A percentile compares a stretch with the other conserved stretches of the same genome.
Evolutionary conservation across 139 green algal genomes (phyloP).

Genomic region (Diplosphaera chodatii): DNA sequence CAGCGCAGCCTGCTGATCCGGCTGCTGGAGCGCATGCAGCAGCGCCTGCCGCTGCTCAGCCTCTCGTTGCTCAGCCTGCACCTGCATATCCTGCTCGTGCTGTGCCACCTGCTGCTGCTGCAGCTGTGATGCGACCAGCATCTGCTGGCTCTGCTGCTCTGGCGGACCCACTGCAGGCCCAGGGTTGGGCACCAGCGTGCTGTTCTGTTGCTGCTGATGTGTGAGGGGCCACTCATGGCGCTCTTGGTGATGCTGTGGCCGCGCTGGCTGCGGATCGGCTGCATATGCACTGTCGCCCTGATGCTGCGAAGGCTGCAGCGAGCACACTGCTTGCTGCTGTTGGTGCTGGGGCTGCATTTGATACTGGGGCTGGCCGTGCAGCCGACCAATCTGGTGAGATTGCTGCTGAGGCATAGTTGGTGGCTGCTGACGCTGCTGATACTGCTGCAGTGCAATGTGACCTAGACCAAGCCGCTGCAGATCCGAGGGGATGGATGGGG

Average conservation of each 20-base stretch:
- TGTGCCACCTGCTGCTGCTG: not conserved
- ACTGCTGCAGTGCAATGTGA: not conserved
- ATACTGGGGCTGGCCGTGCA: no score
- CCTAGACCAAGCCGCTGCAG: no score
- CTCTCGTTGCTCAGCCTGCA: not conserved
- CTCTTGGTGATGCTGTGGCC: no score
- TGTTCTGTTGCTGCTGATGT: no score
- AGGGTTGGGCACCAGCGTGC: not conserved
- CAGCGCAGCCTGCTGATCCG: not conserved
- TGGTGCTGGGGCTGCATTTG: constrained; percentile 10
- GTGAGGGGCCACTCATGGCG: no score
- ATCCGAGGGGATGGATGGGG: no score
- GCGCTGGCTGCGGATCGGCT: no score
- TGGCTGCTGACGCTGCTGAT: constrained; percentile 11
- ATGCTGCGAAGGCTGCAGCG: constrained; percentile 17
- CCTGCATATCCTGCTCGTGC: constrained; percentile 2
- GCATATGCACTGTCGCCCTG: no score
- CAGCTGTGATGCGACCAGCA: not conserved
- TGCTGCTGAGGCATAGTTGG: no score
- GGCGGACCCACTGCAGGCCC: not conserved
- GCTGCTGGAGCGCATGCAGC: not conserved
- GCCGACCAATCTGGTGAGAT: no score
- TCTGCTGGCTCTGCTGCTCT: constrained; percentile 6
- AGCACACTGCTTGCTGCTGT: constrained; percentile 1
- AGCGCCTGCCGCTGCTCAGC: not conserved